These are phyloP conservation scores for Phallus indusiatus DNA, from an alignment of 768 basidiomycete species.

Conservation along the genomic window DNA sequence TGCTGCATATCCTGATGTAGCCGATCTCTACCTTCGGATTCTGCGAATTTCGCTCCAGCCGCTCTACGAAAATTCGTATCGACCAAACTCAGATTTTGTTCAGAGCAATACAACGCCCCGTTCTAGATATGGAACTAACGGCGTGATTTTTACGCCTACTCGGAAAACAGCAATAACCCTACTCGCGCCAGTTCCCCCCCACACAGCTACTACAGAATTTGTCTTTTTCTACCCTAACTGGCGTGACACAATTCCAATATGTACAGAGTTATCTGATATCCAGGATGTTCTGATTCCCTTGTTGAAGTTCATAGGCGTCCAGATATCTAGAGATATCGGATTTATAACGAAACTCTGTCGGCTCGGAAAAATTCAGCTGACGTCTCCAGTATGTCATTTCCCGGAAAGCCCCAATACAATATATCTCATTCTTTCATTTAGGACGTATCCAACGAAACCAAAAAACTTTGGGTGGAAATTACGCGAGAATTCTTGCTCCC, in stretches of 20 bases:
- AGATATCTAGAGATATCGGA: constrained; percentile 68
- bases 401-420: neutral
- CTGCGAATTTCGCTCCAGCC: constrained; percentile 59
- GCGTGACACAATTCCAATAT: constrained; percentile 60
- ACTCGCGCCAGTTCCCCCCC: constrained; percentile 72
- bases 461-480: constrained; percentile 69
- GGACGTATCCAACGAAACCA: constrained; percentile 12
- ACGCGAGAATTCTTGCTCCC: constrained; percentile 78
- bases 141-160: constrained; percentile 39
- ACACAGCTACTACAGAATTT: constrained; percentile 65
- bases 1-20: constrained; percentile 71
- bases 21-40: constrained; percentile 76
- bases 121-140: constrained; percentile 51
- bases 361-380: constrained; percentile 59
- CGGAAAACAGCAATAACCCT: constrained; percentile 64
- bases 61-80: constrained; percentile 40
- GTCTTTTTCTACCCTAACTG: constrained; percentile 90
- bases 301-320: constrained; percentile 69
- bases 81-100: constrained; percentile 40
- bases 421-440: neutral
- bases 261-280: constrained; percentile 57
- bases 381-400: constrained; percentile 35
- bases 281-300: constrained; percentile 69
- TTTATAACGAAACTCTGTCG: constrained; percentile 76
- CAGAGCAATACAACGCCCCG: constrained; percentile 55